Base-by-base conservation (phyloP, 2,329 filamentous ascomycete species). In the Trichoderma sp. region DNA sequence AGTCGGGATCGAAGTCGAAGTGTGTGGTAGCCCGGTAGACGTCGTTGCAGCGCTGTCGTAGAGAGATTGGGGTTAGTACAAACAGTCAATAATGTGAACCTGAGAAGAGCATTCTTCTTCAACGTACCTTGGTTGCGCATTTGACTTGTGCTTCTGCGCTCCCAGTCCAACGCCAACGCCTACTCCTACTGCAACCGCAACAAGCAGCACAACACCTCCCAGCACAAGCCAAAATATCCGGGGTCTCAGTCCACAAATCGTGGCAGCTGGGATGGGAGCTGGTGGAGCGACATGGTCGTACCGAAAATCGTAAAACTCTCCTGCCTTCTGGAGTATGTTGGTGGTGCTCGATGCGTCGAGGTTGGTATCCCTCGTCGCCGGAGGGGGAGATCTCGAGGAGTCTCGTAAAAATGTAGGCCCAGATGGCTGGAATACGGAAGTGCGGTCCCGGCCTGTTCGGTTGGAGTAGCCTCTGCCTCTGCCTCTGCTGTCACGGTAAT, bases 161-260 rank as follows among this genome's bases (percentile, higher is more conserved):
- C 66, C 56, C 6, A 70, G 12, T 3, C 68, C 68, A 56, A 70
- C 28, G 1, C 68, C 68, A 4, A 70, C 77, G 1, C 82, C 82
- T 1, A 83, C 80, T 0, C 81, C 81, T 6, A 84, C 78, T 4
- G 84, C 83, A 3, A 85, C 78, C 0, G 80, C 83, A 1, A 85
- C 71, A 21, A 81, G 56, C 7, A 84, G 6, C 5, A 79, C 64
- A 3, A 79, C 74, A 2, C 77, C 74, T 15, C 28, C 62, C 34
- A 71, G 36, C 1, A 83, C 30, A 5, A 83, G 62, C 81, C 81
- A 84, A 56, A 85, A 81, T 39, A 78, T 71, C 30, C 78, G 77
- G 67, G 75, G 79, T 65, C 73, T 77, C 61, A 82, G 39, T 2
- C 81, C 75, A 53, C 70, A 76, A 8, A 72, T 71, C 14, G 73